A percentile compares a stretch with the other conserved stretches of the same genome.
These are phyloP conservation scores for Solanum gandarillasii DNA, from an alignment of 257 asterid species.

Conservation along the genomic window DNA sequence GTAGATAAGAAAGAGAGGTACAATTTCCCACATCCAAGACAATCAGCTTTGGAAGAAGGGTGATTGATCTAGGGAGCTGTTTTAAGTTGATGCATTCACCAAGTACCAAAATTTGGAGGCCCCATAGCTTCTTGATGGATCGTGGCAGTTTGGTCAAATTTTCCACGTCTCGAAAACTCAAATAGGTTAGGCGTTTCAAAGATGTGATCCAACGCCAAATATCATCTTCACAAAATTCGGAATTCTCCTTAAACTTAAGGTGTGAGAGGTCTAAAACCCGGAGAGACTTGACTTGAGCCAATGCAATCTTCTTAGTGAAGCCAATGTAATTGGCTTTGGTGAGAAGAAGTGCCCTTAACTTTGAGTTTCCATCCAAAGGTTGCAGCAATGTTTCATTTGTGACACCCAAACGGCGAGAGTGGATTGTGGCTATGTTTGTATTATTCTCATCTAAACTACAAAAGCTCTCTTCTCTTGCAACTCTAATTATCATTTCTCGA, in stretches of 20 bases:
- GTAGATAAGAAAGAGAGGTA: constrained; percentile 2
- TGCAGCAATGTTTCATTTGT: not conserved
- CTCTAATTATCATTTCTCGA: constrained; percentile 10
- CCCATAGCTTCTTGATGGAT: constrained; percentile 10
- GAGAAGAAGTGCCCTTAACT: constrained; percentile 13
- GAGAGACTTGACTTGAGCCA: constrained; percentile 17
- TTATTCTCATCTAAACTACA: not conserved
- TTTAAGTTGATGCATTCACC: not conserved
- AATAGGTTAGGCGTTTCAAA: constrained; percentile 8
- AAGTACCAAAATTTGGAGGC: constrained; percentile 16
- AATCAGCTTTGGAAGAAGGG: constrained; percentile 2
- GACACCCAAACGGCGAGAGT: constrained; percentile 14
- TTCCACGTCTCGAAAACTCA: constrained; percentile 10
- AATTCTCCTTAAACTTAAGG: not conserved
- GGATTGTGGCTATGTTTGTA: not conserved
- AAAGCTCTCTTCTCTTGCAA: constrained; percentile 8
- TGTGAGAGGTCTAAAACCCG: constrained; percentile 19
- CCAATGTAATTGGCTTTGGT: not conserved
- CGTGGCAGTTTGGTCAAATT: not conserved
- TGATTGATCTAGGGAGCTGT: not conserved
- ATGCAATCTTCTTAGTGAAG: not conserved
- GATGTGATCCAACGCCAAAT: constrained; percentile 24
- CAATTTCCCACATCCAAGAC: constrained; percentile 21
- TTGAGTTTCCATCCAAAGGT: not conserved
- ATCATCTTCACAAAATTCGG: not conserved